Evolutionary conservation across 2,329 filamentous ascomycete genomes (phyloP).

Genomic region (Pseudomassariella vexata): DNA sequence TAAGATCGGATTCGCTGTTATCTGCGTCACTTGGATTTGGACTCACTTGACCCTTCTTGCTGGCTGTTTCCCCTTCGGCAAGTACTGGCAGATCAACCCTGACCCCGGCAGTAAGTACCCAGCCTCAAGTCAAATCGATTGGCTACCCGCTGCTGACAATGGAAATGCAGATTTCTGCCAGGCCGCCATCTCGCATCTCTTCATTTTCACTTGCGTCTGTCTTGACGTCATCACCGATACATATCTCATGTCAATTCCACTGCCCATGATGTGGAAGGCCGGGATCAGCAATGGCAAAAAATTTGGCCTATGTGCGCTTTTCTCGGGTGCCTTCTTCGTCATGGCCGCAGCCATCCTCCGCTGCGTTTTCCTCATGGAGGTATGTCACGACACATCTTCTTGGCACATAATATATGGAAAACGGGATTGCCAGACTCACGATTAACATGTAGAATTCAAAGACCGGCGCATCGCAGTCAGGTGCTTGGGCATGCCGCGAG

Average conservation of each 20-base stretch:
- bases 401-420: not conserved
- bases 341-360: conserved; percentile 7
- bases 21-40: conserved; percentile 6
- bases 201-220: conserved; percentile 5
- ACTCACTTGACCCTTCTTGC: conserved; percentile 8
- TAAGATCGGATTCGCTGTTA: conserved; percentile 4
- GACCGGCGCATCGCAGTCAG: conserved; percentile 13
- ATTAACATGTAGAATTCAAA: conserved; percentile 26
- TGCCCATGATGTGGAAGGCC: conserved; percentile 9
- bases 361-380: conserved; percentile 6
- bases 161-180: conserved; percentile 8
- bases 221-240: conserved; percentile 9
- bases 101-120: conserved; percentile 11
- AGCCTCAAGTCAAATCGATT: conserved; percentile 8
- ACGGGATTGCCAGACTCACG: not conserved
- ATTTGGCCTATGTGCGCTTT: conserved; percentile 1
- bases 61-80: conserved; percentile 8
- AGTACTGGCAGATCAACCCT: conserved; percentile 12
- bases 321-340: conserved; percentile 7
- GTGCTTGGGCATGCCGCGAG: conserved; percentile 7
- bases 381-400: not conserved
- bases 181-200: conserved; percentile 6
- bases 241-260: conserved; percentile 8
- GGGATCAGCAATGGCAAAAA: conserved; percentile 5
- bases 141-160: conserved; percentile 4